Conservation (phyloP, 768 basidiomycete genomes). For the Tylopilus felleus region DNA sequence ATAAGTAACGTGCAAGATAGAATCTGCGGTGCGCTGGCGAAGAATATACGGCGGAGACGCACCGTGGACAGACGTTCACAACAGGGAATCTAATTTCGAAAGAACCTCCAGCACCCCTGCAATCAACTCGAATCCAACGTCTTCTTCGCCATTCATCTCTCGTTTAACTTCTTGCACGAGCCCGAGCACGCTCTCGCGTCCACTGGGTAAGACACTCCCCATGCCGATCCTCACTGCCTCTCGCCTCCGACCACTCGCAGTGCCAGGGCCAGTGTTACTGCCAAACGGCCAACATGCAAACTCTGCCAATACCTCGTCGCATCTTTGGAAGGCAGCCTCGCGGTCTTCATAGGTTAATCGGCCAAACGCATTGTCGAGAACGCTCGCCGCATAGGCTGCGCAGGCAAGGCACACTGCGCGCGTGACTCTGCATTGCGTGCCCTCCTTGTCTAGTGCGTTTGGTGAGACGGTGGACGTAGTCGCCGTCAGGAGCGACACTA, state of each 20-base stretch:
- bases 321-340: conserved; percentile 89
- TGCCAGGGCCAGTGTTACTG: conserved; percentile 32
- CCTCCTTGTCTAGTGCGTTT: conserved; percentile 69
- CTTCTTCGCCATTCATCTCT: conserved; percentile 71
- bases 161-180: conserved; percentile 70
- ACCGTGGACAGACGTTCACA: conserved; percentile 17
- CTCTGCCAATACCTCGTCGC: conserved; percentile 91
- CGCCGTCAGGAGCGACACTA: conserved; percentile 74
- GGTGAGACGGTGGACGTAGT: conserved; percentile 79
- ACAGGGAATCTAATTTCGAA: conserved; percentile 78
- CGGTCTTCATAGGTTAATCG: conserved; percentile 88
- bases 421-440: conserved; percentile 73
- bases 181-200: conserved; percentile 69
- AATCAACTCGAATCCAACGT: conserved; percentile 85
- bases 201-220: conserved; percentile 49
- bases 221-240: conserved; percentile 49
- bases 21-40: not conserved
- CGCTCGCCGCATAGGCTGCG: conserved; percentile 91
- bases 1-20: conserved; percentile 7
- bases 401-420: conserved; percentile 86
- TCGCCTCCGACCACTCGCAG: conserved; percentile 39
- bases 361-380: conserved; percentile 91
- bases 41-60: not conserved
- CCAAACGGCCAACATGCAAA: conserved; percentile 91
- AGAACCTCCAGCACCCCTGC: conserved; percentile 93